Conservation (phyloP, 225 moss, liverwort and hornwort genomes). For the Anthoceros angustus region DNA sequence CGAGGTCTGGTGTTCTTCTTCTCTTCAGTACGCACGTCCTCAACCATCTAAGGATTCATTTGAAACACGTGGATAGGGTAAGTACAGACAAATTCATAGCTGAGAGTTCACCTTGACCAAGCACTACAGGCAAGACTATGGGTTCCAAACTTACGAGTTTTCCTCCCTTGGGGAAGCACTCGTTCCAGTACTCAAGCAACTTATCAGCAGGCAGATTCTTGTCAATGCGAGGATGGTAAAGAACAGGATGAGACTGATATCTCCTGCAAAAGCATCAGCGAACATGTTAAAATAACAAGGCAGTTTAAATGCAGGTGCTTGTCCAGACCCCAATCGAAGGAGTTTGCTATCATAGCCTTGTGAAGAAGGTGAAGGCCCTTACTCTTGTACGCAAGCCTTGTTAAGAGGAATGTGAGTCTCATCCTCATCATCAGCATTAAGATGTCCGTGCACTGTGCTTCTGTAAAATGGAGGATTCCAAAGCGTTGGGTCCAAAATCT, state of each 20-base stretch:
- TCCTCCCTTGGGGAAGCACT: constrained; percentile 3
- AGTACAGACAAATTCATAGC: background rate
- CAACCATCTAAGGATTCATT: background rate
- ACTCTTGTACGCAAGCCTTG: constrained; percentile 1
- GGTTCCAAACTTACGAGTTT: background rate
- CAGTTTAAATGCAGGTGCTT: too few relatives aligned
- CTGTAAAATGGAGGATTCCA: constrained; percentile 41
- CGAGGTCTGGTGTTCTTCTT: constrained; percentile 4
- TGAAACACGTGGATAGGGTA: background rate
- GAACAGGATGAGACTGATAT: background rate
- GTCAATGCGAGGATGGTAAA: background rate
- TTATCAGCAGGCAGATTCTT: background rate
- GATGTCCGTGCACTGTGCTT: constrained; percentile 37
- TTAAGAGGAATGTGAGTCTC: constrained; percentile 24
- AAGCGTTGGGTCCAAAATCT: constrained; percentile 25
- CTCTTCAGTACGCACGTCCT: background rate
- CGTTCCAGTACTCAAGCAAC: constrained; percentile 2
- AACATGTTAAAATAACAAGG: too few relatives aligned
- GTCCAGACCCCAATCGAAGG: too few relatives aligned
- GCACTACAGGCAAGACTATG: background rate
- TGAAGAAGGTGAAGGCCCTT: background rate
- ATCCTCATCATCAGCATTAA: constrained; percentile 42
- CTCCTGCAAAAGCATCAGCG: background rate
- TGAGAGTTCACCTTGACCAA: background rate
- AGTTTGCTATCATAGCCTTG: too few relatives aligned